Conservation (phyloP, 345 rosid species). For the Pugionium cornutum region DNA sequence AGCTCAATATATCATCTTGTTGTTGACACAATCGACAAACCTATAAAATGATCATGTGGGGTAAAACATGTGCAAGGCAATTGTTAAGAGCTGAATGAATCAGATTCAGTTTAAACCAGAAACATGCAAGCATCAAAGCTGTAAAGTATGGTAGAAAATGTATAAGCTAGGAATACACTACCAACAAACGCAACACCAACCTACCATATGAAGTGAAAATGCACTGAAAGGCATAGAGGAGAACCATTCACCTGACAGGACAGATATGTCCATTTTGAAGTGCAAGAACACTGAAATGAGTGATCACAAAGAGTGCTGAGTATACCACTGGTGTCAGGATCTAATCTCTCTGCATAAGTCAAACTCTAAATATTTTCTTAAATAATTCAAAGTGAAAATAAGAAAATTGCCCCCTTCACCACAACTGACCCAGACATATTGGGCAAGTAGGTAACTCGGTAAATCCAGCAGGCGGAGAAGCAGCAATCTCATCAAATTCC, state of each 20-base stretch:
- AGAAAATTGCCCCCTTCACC: neutral
- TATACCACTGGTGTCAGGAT: constrained; percentile 88
- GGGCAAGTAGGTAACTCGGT: constrained; percentile 90
- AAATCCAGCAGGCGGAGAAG: constrained; percentile 65
- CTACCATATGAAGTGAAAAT: neutral
- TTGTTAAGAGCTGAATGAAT: neutral
- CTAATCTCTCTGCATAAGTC: constrained; percentile 69
- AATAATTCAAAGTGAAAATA: neutral
- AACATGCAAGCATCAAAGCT: constrained; percentile 18
- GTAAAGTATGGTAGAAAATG: neutral
- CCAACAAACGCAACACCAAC: neutral
- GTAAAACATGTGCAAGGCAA: constrained; percentile 10
- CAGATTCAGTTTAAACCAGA: constrained; percentile 2
- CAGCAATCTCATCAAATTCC: constrained; percentile 62
- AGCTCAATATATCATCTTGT: constrained; percentile 72
- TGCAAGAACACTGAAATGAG: constrained; percentile 91
- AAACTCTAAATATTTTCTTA: constrained; percentile 4
- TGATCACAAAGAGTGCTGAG: constrained; percentile 86
- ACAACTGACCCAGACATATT: constrained; percentile 73
- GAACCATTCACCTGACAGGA: constrained; percentile 75
- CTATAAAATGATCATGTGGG: constrained; percentile 42
- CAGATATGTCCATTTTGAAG: constrained; percentile 88
- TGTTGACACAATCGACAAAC: constrained; percentile 90
- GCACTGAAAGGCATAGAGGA: neutral
- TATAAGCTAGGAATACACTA: neutral